Conservation (phyloP, 305 asterid species). For the Solanum hybrid region DNA sequence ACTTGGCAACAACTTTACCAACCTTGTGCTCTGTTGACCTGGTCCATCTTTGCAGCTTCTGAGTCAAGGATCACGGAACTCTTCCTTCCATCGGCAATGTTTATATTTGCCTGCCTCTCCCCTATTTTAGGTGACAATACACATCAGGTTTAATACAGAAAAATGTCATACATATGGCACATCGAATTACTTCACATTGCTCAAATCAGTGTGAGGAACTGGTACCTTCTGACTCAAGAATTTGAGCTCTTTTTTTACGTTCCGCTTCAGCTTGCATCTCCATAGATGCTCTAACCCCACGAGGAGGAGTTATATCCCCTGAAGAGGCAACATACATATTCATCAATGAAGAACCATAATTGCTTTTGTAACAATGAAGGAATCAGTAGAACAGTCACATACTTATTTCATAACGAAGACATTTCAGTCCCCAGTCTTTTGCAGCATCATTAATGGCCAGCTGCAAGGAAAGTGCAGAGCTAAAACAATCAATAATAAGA, state of each 20-base stretch:
- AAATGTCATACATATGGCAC: not conserved
- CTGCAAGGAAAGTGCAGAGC: constrained; percentile 28
- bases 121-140: constrained; percentile 27
- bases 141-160: not conserved
- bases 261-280: constrained; percentile 95
- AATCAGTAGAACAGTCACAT: constrained; percentile 15
- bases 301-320: constrained; percentile 89
- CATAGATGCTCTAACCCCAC: constrained; percentile 73
- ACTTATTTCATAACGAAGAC: constrained; percentile 89
- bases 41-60: constrained; percentile 75
- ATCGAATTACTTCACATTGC: not conserved
- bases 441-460: constrained; percentile 79
- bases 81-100: constrained; percentile 70
- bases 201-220: not conserved
- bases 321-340: not conserved
- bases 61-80: constrained; percentile 68
- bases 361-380: constrained; percentile 53
- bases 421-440: constrained; percentile 68
- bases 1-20: constrained; percentile 10
- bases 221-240: constrained; percentile 76
- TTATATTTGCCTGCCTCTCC: constrained; percentile 74
- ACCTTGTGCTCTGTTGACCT: constrained; percentile 83
- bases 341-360: constrained; percentile 5
- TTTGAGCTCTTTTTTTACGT: constrained; percentile 75
- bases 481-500: not conserved